Percentiles rank a stretch among this genome's conserved stretches.
These are phyloP conservation scores for Fusarium ambrosium DNA, from an alignment of 2,329 filamentous ascomycete genomes.

Conservation along the genomic window DNA sequence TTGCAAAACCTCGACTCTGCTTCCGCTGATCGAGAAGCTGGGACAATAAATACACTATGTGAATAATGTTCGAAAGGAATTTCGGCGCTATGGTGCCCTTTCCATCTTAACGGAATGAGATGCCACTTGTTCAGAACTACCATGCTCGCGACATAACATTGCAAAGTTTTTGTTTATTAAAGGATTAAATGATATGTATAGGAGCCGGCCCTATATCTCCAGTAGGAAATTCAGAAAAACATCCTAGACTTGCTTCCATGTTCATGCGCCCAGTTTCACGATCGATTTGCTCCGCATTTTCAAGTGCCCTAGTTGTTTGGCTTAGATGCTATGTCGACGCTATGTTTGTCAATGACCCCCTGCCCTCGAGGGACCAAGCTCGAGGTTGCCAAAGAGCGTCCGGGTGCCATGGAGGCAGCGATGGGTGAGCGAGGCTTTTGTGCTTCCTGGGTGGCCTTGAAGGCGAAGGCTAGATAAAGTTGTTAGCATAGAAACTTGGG, in stretches of 20 bases:
- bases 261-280: not conserved
- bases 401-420: not conserved
- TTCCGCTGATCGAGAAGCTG: not conserved
- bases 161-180: not conserved
- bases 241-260: constrained; percentile 4
- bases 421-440: constrained; percentile 7
- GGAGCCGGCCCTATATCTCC: constrained; percentile 24
- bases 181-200: not conserved
- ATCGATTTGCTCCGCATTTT: not conserved
- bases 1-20: not conserved
- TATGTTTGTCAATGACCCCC: constrained; percentile 2
- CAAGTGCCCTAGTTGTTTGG: constrained; percentile 2
- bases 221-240: not conserved
- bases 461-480: constrained; percentile 13
- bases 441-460: constrained; percentile 24
- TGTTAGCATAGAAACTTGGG: not conserved
- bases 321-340: not conserved
- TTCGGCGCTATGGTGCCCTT: not conserved
- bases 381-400: not conserved
- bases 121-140: not conserved
- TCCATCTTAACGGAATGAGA: not conserved
- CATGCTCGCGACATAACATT: not conserved
- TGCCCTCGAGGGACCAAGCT: constrained; percentile 24
- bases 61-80: not conserved
- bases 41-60: not conserved